Evolutionary conservation across 2,329 filamentous ascomycete genomes (phyloP), one percentile per base, ranked within the genome.

Genomic region (Lachnellula willkommii): DNA sequence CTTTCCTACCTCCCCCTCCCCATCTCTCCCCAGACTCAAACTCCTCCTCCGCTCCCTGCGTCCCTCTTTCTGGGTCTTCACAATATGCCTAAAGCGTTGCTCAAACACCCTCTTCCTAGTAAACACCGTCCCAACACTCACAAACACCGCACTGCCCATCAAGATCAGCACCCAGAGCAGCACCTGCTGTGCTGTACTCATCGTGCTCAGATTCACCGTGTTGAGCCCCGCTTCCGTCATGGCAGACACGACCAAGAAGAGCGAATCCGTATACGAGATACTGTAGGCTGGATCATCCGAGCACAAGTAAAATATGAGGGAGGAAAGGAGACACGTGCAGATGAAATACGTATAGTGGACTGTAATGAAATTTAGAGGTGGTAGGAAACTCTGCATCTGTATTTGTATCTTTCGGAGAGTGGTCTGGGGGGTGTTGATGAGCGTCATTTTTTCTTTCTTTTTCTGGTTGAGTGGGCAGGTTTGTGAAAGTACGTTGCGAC

Each of bases 301-400:
- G 0, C 78, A 74, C 8, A 74, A 77, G 77, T 79, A 89, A 65
- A 88, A 84, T 51, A 89, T 77, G 55, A 81, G 61, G 14, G 83
- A 83, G 51, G 74, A 75, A 20, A 85, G 32, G 5, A 88, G 66
- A 51, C 75, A 77, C 6, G 78, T 78, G 11, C 72, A 57, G 58
- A 86, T 74, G 67, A 89, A 89, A 70, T 88, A 89, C 50, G 76
- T 68, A 70, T 88, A 87, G 66, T 89, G 86, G 5, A 88, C 64
- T 2, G 80, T 83, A 63, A 86, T 79, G 67, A 82, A 87, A 62
- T 84, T 85, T 58, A 82, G 68, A 4, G 56, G 59, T n/a, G 63
- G 64, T 3, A 65, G 28, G 28, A 32, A 32, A 32, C 28, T 32
- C 9, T 32, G 28, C 8, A 32, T 32, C 28, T 32, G 28, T 3